A percentile compares a stretch with the other conserved stretches of the same genome.
These are phyloP conservation scores for Chlorella sorokiniana DNA, from an alignment of 139 green algal genomes.

Conservation along the genomic window DNA sequence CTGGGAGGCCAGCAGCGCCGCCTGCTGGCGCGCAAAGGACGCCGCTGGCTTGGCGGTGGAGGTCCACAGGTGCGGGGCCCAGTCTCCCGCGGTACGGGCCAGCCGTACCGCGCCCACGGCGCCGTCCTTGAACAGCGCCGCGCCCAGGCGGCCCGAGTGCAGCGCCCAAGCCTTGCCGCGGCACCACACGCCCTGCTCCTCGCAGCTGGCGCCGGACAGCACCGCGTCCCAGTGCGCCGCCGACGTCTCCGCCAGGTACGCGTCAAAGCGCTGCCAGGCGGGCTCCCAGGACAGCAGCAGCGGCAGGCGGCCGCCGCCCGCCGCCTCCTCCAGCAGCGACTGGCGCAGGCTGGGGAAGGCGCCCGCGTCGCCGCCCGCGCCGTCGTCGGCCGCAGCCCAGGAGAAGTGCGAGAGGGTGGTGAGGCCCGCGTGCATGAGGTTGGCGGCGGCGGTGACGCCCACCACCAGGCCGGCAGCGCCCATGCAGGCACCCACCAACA, in stretches of 20 bases:
- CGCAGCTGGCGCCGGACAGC: neutral
- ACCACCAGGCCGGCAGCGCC: neutral
- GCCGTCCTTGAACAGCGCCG: neutral
- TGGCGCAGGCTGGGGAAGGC: neutral
- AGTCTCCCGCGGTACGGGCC: neutral
- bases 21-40: neutral
- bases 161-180: neutral
- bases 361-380: neutral
- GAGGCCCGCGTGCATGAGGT: slow-evolving; percentile 23
- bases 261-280: slow-evolving; percentile 17
- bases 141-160: neutral
- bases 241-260: slow-evolving; percentile 8
- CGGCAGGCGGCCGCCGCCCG: neutral
- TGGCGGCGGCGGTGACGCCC: slow-evolving; percentile 24
- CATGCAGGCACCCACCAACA: slow-evolving; percentile 24
- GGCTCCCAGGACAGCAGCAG: slow-evolving; percentile 14
- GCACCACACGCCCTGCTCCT: neutral
- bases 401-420: slow-evolving; percentile 27
- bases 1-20: neutral
- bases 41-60: neutral
- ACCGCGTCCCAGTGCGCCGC: neutral
- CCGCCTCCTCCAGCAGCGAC: neutral
- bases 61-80: slow-evolving; percentile 8
- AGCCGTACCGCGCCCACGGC: neutral
- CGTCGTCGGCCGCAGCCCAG: neutral